A percentile compares a stretch with the other conserved stretches of the same genome.
These are phyloP conservation scores for Epichloe festucae DNA, from an alignment of 2,329 filamentous ascomycete genomes.

Conservation along the genomic window DNA sequence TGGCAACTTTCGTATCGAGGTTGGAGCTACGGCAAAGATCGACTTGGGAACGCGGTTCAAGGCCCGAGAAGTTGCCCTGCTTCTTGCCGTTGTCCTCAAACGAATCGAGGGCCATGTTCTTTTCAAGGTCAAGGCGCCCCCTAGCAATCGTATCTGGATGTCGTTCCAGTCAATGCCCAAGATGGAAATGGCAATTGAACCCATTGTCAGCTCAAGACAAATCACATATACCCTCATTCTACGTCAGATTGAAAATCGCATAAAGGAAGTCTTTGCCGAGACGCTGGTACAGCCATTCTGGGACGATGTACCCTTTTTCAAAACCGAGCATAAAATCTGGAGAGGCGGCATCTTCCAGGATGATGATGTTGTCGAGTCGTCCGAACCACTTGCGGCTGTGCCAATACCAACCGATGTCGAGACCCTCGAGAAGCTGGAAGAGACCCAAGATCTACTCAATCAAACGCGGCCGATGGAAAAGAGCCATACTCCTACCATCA, in stretches of 20 bases:
- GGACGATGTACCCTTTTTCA: constrained; percentile 88
- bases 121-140: constrained; percentile 88
- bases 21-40: constrained; percentile 84
- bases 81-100: constrained; percentile 75
- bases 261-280: constrained; percentile 87
- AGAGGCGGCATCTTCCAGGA: constrained; percentile 71
- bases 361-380: constrained; percentile 31
- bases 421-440: constrained; percentile 35
- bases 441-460: constrained; percentile 23
- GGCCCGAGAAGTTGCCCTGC: constrained; percentile 73
- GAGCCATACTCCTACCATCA: constrained; percentile 35
- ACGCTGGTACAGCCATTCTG: constrained; percentile 87
- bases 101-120: constrained; percentile 75
- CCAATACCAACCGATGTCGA: constrained; percentile 34
- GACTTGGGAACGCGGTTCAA: constrained; percentile 85
- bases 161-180: constrained; percentile 89
- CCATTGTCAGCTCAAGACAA: constrained; percentile 86
- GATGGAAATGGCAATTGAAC: constrained; percentile 87
- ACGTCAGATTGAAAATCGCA: constrained; percentile 84
- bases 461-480: constrained; percentile 40
- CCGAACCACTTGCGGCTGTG: constrained; percentile 10
- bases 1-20: constrained; percentile 78
- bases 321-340: constrained; percentile 64
- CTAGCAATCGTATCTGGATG: constrained; percentile 93
- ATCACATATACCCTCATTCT: constrained; percentile 91